Percentiles rank a stretch among this genome's conserved stretches.
Evolutionary conservation across 495 filamentous ascomycete species (phyloP).

Genomic region (Penicillium ochrochloron): DNA sequence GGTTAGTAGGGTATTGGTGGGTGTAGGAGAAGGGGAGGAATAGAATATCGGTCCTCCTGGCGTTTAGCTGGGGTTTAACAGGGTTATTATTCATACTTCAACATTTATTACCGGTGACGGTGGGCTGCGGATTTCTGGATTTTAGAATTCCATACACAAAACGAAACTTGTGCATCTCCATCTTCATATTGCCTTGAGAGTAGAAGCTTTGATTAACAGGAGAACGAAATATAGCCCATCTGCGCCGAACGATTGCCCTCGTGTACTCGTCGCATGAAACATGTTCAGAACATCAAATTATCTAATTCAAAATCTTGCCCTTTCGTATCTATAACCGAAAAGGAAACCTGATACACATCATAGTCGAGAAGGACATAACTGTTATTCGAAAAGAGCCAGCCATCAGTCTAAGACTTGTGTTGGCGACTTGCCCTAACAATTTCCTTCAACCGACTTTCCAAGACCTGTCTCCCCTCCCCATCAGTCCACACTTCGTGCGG

Average conservation of each 20-base stretch:
- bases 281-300: background rate
- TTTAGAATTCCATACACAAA: background rate
- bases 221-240: background rate
- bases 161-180: background rate
- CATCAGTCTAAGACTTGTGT: background rate
- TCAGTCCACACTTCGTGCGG: constrained; percentile 87
- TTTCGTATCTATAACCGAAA: background rate
- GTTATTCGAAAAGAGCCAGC: background rate
- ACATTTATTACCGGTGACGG: background rate
- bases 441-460: constrained; percentile 70
- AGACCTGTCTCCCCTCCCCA: constrained; percentile 64
- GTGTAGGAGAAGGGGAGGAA: background rate
- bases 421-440: constrained; percentile 51
- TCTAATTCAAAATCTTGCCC: background rate
- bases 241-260: background rate
- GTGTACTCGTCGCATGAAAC: background rate
- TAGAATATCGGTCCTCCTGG: background rate
- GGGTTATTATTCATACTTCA: background rate
- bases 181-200: background rate
- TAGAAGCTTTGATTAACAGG: background rate
- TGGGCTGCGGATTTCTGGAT: background rate
- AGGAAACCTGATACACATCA: background rate
- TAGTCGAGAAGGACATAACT: background rate
- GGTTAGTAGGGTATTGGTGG: background rate
- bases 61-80: background rate